Base-by-base conservation (phyloP, 1,284 basidiomycete species). In the Vanrija pseudolonga region DNA sequence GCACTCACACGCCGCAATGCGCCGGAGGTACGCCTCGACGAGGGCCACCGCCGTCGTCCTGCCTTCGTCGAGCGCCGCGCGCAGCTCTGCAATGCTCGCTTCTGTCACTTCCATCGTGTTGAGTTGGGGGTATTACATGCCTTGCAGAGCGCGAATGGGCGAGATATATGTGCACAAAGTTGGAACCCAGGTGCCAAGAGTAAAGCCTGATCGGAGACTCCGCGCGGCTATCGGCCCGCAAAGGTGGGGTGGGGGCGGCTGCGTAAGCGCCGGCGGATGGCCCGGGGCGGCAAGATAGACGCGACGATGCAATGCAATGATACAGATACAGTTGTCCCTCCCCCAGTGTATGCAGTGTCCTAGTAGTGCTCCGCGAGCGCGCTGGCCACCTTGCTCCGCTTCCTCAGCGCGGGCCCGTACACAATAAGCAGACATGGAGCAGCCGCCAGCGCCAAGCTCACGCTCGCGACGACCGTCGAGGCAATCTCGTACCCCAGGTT, bases 401-500 rank as follows among this genome's bases (percentile, higher is more conserved):
- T 68, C 11, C 77, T 57, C 19, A 78, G 57, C 1, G 43, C 51
- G 18, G 65, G 58, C 3, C 76, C 75, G 51, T 67, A 78, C 1
- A 64, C n/a, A 44, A 78, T 57, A 5, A 78, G 48, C 5, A 71
- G 28, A 19, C 72, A 51, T 0, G 76, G 76, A 3, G 73, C 72
- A 2, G 64, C 47, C 0, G 70, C 62, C 3, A 78, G 63, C 3
- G 60, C 61, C 9, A 69, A 41, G 0, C 72, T 74, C 19, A 77
- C 57, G 45, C 59, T 51, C 11, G 74, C 75, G 12, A 74, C 65
- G 0, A 75, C 49, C 0, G 73, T 75, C 18, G 67, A 67, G 3
- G 76, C 76, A 45, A 65, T 59, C 9, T 67, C 60, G 59, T 73
- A 72, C 4, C 66, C 67, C 52, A 77, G 59, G n/a, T 59, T 56